phyloP scores from a whole-genome alignment of 257 asterid species.

The Prunella vulgaris region DNA sequence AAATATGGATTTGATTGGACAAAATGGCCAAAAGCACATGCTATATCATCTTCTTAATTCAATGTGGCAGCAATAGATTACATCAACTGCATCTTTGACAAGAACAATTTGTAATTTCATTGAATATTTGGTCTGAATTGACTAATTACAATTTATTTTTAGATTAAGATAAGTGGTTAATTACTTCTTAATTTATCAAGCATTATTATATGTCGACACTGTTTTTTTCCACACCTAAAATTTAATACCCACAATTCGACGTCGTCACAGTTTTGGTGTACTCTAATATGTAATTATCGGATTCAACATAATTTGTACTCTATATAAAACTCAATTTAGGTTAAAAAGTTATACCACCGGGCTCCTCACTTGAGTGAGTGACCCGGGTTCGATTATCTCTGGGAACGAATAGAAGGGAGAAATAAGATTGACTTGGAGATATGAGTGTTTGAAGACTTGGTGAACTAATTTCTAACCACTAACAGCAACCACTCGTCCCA shows the following conservation, averaged over 20 bases:
- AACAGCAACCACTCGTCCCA: no score
- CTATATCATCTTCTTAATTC: background rate
- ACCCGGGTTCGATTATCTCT: no score
- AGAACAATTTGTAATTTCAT: background rate
- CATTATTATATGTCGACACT: background rate
- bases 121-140: background rate
- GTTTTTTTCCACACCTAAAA: background rate
- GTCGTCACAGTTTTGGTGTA: background rate
- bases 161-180: background rate
- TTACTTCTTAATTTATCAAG: background rate
- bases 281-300: no score
- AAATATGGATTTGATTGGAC: slow-evolving; percentile 20
- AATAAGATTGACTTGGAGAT: no score
- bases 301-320: no score
- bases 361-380: no score
- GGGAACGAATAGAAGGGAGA: no score
- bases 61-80: slow-evolving; percentile 16
- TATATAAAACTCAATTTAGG: no score
- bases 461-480: no score
- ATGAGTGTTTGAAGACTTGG: no score
- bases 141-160: background rate
- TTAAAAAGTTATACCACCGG: no score
- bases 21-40: slow-evolving; percentile 29
- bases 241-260: background rate
- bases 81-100: slow-evolving; percentile 33